Percentiles rank a stretch among this genome's conserved stretches.
These are phyloP conservation scores for Phialophora macrospora DNA, from an alignment of 2,329 filamentous ascomycete genomes.

Conservation along the genomic window DNA sequence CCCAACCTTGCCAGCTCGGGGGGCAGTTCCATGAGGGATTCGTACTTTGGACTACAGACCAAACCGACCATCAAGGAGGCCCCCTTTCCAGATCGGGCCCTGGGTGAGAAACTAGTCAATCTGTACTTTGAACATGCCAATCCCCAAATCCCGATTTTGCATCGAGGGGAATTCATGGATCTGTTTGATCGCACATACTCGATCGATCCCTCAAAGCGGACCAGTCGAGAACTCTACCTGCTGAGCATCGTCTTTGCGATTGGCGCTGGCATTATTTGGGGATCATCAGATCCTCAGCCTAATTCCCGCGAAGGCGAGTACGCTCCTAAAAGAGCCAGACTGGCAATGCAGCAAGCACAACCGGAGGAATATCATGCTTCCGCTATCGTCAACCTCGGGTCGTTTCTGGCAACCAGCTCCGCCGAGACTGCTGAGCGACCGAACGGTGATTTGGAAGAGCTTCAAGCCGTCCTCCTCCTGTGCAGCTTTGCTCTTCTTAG, in stretches of 20 bases:
- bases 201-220: constrained; percentile 67
- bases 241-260: constrained; percentile 98
- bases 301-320: constrained; percentile 41
- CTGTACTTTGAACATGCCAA: constrained; percentile 97
- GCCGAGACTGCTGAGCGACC: constrained; percentile 65
- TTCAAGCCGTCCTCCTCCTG: constrained; percentile 89
- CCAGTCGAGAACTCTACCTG: constrained; percentile 84
- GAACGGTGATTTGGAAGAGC: constrained; percentile 86
- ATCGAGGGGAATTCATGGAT: constrained; percentile 85
- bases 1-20: constrained; percentile 58
- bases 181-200: constrained; percentile 83
- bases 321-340: constrained; percentile 57
- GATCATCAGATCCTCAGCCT: constrained; percentile 37
- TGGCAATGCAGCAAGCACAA: constrained; percentile 67
- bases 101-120: constrained; percentile 73
- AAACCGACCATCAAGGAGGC: constrained; percentile 86
- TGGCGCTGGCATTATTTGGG: constrained; percentile 86
- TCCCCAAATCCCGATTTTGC: constrained; percentile 90
- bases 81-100: constrained; percentile 76
- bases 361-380: constrained; percentile 97
- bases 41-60: constrained; percentile 94
- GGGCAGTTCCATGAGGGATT: constrained; percentile 87
- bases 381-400: constrained; percentile 87
- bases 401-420: constrained; percentile 72
- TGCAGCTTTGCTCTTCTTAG: constrained; percentile 89